Evolutionary conservation across 768 basidiomycete genomes (phyloP), one percentile per base, ranked within the genome.

Genomic region (Collybiopsis luxurians): DNA sequence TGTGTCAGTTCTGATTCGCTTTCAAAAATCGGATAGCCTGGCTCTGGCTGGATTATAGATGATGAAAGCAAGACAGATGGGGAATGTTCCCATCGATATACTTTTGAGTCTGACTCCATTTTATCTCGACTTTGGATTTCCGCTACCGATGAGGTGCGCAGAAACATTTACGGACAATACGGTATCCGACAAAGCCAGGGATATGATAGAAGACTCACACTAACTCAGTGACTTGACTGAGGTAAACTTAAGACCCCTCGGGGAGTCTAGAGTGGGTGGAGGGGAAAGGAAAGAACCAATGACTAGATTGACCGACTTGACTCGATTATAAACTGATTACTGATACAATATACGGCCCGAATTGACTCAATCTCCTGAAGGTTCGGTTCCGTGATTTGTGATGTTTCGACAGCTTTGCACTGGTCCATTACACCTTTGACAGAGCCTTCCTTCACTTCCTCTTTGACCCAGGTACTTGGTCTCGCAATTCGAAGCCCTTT

Each of bases 21-120:
- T 24, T n/a, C 26, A 44, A 12, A 47, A 28, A 45, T 31, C 21
- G 53, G 21, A 7, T 15, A n/a, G 10, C 30, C 24, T 24, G 24
- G 21, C n/a, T n/a, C 31, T 34, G 15, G 56, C 60, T 10, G 59
- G 60, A 34, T 67, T 67, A 58, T 55, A 54, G 34, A 55, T 11
- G 53, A 54, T 19, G 53, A 54, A 40, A 54, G 27, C 15, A 44
- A 40, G 40, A 45, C 54, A 38, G 44, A 47, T 10, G 44, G 45
- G 19, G 54, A 47, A 46, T 47, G 54, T 13, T 38, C 36, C 54
- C 54, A 47, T 55, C 54, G 54, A n/a, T 55, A 55, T 13, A 36
- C 24, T 36, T 51, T 24, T n/a, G 50, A 12, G 24, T 36, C 23
- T 9, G 50, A 51, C 50, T 51, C 50, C 50, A 51, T 24, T 21